Percentiles rank a stretch among this genome's conserved stretches.
Conservation (phyloP, 1,139 yeast genomes). For the Sugiyamaella pinicola region DNA sequence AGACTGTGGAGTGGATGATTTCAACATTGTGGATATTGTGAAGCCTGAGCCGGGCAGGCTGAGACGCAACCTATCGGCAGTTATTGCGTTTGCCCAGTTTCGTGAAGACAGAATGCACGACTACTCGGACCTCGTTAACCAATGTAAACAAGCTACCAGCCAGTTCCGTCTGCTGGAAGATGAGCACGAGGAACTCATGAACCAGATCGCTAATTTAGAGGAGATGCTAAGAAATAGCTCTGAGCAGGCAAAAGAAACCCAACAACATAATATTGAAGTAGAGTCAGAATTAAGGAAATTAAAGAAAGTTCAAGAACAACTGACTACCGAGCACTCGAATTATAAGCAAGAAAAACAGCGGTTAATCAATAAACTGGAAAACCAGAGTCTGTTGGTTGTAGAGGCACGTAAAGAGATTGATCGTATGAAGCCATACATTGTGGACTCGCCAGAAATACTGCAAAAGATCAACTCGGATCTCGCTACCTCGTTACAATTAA, state of each 20-base stretch:
- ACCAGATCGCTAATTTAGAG: slow-evolving; percentile 37
- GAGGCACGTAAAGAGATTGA: slow-evolving; percentile 64
- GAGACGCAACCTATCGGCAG: slow-evolving; percentile 72
- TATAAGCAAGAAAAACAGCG: slow-evolving; percentile 65
- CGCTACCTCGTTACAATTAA: slow-evolving; percentile 50
- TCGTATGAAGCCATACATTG: slow-evolving; percentile 59
- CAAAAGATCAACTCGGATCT: slow-evolving; percentile 59
- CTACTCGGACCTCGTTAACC: slow-evolving; percentile 59
- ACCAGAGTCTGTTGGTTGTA: slow-evolving; percentile 53
- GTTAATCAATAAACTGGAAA: slow-evolving; percentile 58
- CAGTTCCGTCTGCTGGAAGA: slow-evolving; percentile 47
- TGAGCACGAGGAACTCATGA: slow-evolving; percentile 49
- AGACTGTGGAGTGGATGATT: slow-evolving; percentile 78
- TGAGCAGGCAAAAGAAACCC: slow-evolving; percentile 50
- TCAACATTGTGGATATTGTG: slow-evolving; percentile 66
- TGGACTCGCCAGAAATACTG: slow-evolving; percentile 62
- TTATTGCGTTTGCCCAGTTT: slow-evolving; percentile 82
- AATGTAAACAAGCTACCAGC: slow-evolving; percentile 41
- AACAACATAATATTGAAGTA: slow-evolving; percentile 58
- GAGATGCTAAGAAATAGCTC: slow-evolving; percentile 34
- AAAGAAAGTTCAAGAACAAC: slow-evolving; percentile 63
- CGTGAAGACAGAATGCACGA: slow-evolving; percentile 75
- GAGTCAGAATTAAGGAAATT: slow-evolving; percentile 66
- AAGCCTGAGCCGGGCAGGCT: slow-evolving; percentile 72
- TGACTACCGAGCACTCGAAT: slow-evolving; percentile 65